phyloP scores from a whole-genome alignment of 768 basidiomycete species.

The Auricularia sp. region DNA sequence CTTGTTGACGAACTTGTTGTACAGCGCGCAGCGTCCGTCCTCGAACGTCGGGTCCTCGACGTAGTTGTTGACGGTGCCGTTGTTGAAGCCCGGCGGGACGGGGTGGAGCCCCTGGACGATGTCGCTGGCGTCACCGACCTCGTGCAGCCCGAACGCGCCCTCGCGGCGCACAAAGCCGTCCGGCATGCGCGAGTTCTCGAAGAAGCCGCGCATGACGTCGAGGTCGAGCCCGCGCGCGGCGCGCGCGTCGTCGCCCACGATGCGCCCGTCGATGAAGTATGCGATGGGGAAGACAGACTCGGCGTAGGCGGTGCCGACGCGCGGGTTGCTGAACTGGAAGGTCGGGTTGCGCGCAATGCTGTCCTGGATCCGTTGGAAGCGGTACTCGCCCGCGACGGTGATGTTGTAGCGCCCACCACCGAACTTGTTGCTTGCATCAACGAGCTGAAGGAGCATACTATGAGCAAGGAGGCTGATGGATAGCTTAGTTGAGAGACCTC shows the following conservation, averaged over 20 bases:
- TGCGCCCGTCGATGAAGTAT: conserved; percentile 6
- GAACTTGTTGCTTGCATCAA: background rate
- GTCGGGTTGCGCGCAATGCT: conserved; percentile 6
- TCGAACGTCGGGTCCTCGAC: background rate
- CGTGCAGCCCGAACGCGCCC: background rate
- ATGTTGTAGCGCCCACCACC: background rate
- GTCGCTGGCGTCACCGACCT: background rate
- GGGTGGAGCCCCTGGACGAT: background rate
- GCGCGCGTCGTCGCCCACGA: too few relatives aligned
- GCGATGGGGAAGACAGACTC: conserved; percentile 5
- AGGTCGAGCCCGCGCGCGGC: background rate
- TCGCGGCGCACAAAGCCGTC: background rate
- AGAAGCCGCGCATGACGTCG: conserved; percentile 5
- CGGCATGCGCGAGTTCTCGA: background rate
- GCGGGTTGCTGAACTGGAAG: conserved; percentile 3
- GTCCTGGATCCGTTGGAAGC: conserved; percentile 5
- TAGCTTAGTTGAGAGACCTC: background rate
- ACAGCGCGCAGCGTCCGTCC: background rate
- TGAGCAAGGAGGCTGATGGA: background rate
- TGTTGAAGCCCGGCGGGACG: background rate
- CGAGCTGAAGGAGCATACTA: background rate
- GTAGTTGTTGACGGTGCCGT: background rate
- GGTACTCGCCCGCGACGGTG: conserved; percentile 2
- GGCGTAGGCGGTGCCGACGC: conserved; percentile 4
- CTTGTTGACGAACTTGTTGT: conserved; percentile 1